Conservation (phyloP, 495 filamentous ascomycete species). For the Aspergillus carlsbadensis region DNA sequence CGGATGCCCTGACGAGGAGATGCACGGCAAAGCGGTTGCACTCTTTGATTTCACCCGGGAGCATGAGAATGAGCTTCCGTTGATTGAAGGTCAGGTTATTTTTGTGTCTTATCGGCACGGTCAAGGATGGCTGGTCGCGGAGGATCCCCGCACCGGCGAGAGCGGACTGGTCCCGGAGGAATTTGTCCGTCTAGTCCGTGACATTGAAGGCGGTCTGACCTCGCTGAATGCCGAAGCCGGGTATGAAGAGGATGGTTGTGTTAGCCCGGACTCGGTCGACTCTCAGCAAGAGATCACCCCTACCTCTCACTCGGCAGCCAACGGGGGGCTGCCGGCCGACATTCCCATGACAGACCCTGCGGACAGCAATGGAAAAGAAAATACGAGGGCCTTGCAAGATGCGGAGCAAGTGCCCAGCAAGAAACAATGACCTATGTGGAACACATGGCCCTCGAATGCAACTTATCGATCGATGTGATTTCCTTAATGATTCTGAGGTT, state of each 20-base stretch:
- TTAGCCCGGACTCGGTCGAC: constrained; percentile 31
- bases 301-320: constrained; percentile 16
- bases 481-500: constrained; percentile 15
- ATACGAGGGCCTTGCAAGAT: not conserved
- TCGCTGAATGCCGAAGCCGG: constrained; percentile 39
- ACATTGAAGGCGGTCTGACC: constrained; percentile 72
- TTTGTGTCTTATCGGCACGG: constrained; percentile 95
- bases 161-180: constrained; percentile 93
- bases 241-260: constrained; percentile 23
- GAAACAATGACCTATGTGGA: constrained; percentile 5
- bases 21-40: constrained; percentile 95
- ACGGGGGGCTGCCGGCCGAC: constrained; percentile 7
- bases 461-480: constrained; percentile 1
- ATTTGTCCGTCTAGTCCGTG: constrained; percentile 89
- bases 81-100: constrained; percentile 93
- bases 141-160: constrained; percentile 89
- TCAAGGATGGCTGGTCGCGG: constrained; percentile 94
- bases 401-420: not conserved
- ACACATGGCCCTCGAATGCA: not conserved
- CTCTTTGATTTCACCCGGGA: constrained; percentile 93
- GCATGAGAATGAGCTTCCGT: constrained; percentile 92
- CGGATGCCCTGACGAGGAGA: constrained; percentile 92
- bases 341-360: not conserved
- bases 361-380: not conserved
- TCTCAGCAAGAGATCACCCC: constrained; percentile 34